Evolutionary conservation across 2,329 filamentous ascomycete species (phyloP), one percentile per base, ranked within the genome.

Genomic region (Colletotrichum lindemuthianum): DNA sequence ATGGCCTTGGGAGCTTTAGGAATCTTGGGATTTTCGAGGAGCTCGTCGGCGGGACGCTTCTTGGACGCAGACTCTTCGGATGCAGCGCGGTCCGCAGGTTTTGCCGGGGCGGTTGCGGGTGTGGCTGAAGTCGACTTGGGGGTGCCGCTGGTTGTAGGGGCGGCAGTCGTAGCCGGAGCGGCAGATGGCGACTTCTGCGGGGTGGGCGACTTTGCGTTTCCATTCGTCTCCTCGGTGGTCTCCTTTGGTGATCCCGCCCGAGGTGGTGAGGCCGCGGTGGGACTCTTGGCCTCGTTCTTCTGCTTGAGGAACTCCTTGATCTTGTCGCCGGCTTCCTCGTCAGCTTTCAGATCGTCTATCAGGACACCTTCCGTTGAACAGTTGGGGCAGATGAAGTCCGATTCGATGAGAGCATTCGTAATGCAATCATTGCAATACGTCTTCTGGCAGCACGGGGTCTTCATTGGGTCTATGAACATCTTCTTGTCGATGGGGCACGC

Each of bases 401-500:
- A 96, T 84, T 98, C 94, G 81, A 97, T 95, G 80, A 99, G 90
- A 80, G 94, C 92, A 87, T 97, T 97, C 78, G 96, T 96, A 81
- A 99, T 97, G 90, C 96, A 99, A 78, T 97, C 93, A 88, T 96
- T 96, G 86, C 96, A 99, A 85, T 97, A 99, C 76, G 94, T 97
- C 87, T 92, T 96, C 82, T 92, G 88, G 85, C 96, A 99, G 87
- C 96, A 99, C 70, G 96, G 95, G 75, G 96, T 98, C 88, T 97
- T 97, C 86, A 96, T 96, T 86, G 96, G 95, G 78, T 97, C 93
- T 89, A 96, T 90, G 82, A 98, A 97, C 87, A 97, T 90, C 80
- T 92, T 94, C 82, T 96, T 96, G 88, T 98, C 96, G 85, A 98
- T 91, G 70, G 93, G 87, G 84, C 96, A 99, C 79, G 96, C 91